Evolutionary conservation across 805 yeast species (phyloP).

Genomic region (Starmera pachycereana): DNA sequence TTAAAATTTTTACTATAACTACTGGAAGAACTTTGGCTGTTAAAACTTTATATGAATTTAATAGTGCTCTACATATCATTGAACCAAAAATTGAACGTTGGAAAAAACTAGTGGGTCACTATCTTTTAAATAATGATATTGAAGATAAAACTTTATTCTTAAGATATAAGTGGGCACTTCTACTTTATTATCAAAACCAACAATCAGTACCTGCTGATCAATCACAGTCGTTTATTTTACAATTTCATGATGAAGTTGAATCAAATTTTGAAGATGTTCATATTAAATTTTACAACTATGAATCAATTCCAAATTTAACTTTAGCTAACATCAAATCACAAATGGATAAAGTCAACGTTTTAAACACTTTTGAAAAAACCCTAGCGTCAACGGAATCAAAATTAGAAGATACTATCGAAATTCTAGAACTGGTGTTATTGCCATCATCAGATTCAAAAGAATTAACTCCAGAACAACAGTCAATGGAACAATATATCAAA

Average conservation of each 20-base stretch:
- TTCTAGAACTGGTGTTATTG: slow-evolving; percentile 37
- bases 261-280: slow-evolving; percentile 6
- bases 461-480: slow-evolving; percentile 26
- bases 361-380: slow-evolving; percentile 46
- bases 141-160: slow-evolving; percentile 7
- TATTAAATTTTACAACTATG: slow-evolving; percentile 46
- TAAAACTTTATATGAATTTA: slow-evolving; percentile 21
- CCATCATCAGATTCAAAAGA: slow-evolving; percentile 9
- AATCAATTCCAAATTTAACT: slow-evolving; percentile 47
- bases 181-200: slow-evolving; percentile 33
- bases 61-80: slow-evolving; percentile 26
- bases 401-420: slow-evolving; percentile 18
- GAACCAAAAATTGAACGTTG: slow-evolving; percentile 38
- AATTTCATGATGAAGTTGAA: slow-evolving; percentile 13
- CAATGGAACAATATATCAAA: slow-evolving; percentile 52
- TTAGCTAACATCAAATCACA: slow-evolving; percentile 43
- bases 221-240: slow-evolving; percentile 17
- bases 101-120: slow-evolving; percentile 28
- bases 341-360: slow-evolving; percentile 59
- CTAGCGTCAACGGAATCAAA: slow-evolving; percentile 12
- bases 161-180: slow-evolving; percentile 38
- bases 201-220: slow-evolving; percentile 24
- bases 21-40: slow-evolving; percentile 10
- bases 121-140: slow-evolving; percentile 6
- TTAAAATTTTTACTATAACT: slow-evolving; percentile 17